phyloP scores from a whole-genome alignment of 208 protist species.

The Porcisia hertigi region DNA sequence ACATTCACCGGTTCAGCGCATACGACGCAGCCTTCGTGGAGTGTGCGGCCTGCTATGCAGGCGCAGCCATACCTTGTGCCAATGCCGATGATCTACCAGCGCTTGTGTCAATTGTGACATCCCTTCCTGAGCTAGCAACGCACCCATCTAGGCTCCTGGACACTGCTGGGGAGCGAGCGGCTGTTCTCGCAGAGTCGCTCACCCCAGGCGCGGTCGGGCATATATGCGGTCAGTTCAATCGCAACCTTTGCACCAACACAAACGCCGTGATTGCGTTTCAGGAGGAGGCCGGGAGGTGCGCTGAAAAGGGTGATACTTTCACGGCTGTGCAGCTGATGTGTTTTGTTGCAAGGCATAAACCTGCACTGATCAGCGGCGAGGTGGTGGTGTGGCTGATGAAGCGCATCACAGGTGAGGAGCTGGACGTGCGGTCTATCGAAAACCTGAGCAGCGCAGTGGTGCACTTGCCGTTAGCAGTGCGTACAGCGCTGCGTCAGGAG shows the following conservation, averaged over 20 bases:
- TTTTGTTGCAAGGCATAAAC: conserved; percentile 69
- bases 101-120: conserved; percentile 31
- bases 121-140: conserved; percentile 43
- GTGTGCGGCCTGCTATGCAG: conserved; percentile 31
- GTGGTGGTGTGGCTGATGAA: conserved; percentile 69
- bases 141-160: conserved; percentile 33
- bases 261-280: conserved; percentile 55
- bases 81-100: conserved; percentile 15
- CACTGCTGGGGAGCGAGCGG: conserved; percentile 37
- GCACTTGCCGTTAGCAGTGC: conserved; percentile 38
- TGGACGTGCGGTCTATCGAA: conserved; percentile 56
- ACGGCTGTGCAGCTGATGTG: conserved; percentile 61
- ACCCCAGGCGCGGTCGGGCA: conserved; percentile 45
- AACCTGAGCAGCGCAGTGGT: conserved; percentile 46
- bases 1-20: conserved; percentile 35
- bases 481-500: conserved; percentile 42
- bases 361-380: conserved; percentile 46
- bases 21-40: conserved; percentile 42
- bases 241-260: conserved; percentile 32
- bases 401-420: conserved; percentile 54
- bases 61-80: conserved; percentile 31
- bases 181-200: conserved; percentile 36
- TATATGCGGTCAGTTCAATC: conserved; percentile 58
- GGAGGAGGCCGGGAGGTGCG: conserved; percentile 62
- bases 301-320: conserved; percentile 66